These are phyloP conservation scores for Pleurotus djamor DNA, from an alignment of 768 basidiomycete genomes.

Conservation along the genomic window DNA sequence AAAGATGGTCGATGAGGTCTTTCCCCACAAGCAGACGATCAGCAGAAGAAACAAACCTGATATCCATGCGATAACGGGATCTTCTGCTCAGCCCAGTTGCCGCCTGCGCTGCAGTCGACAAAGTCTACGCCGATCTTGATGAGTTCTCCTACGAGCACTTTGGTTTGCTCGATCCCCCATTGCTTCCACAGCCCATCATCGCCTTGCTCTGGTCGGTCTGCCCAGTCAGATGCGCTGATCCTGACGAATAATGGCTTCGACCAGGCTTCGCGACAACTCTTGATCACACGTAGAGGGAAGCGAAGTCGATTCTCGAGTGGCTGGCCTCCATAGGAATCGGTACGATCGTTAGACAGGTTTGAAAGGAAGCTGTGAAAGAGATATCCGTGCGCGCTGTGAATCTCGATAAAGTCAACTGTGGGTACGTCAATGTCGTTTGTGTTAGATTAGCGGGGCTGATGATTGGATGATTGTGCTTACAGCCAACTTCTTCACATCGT, in stretches of 20 bases:
- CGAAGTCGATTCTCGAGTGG: conserved; percentile 72
- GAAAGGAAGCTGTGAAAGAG: conserved; percentile 69
- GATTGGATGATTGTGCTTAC: conserved; percentile 30
- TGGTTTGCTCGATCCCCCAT: conserved; percentile 82
- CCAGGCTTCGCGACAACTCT: conserved; percentile 56
- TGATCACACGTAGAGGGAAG: conserved; percentile 56
- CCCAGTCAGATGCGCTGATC: conserved; percentile 69
- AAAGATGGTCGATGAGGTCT: not conserved
- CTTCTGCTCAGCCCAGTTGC: conserved; percentile 60
- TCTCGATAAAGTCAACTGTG: conserved; percentile 68
- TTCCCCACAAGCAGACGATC: no score
- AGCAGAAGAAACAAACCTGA: conserved; percentile 42
- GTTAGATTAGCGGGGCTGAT: not conserved
- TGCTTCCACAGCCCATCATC: conserved; percentile 54
- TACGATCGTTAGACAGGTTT: conserved; percentile 71
- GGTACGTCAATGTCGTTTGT: not conserved
- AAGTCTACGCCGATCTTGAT: conserved; percentile 68
- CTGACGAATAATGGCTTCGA: conserved; percentile 72
- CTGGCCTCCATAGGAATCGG: conserved; percentile 70
- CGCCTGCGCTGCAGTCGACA: conserved; percentile 71
- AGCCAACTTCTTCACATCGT: conserved; percentile 60
- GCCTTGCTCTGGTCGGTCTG: conserved; percentile 52
- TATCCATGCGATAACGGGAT: conserved; percentile 57
- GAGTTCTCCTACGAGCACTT: conserved; percentile 51
- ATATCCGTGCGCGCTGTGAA: conserved; percentile 74